Evolutionary conservation across 768 basidiomycete species (phyloP).

Genomic region (Lactifluus rugatus): DNA sequence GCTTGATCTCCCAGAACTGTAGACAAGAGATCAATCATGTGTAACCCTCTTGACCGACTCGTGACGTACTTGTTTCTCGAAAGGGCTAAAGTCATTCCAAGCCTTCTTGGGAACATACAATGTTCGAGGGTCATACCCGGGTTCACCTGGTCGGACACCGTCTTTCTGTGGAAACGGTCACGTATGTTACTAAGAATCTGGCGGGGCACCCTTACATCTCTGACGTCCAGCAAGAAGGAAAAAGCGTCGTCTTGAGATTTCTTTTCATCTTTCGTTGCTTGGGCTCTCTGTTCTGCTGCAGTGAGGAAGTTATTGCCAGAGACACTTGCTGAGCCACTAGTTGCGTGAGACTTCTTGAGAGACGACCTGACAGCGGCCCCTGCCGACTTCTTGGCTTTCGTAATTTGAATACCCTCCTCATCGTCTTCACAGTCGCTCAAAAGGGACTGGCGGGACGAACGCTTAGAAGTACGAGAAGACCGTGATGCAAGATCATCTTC

Average conservation of each 20-base stretch:
- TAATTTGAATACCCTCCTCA: slow-evolving; percentile 24
- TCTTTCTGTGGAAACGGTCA: slow-evolving; percentile 51
- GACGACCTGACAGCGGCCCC: slow-evolving; percentile 25
- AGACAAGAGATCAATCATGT: neutral
- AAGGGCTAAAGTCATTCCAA: slow-evolving; percentile 84
- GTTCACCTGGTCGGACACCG: slow-evolving; percentile 62
- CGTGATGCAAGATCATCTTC: slow-evolving; percentile 27
- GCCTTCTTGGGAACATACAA: slow-evolving; percentile 65
- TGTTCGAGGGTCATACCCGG: slow-evolving; percentile 86
- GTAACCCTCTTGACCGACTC: neutral
- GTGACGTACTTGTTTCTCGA: slow-evolving; percentile 67
- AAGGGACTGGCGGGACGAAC: slow-evolving; percentile 25
- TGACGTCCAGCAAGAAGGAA: slow-evolving; percentile 58
- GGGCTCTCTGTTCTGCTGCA: slow-evolving; percentile 67
- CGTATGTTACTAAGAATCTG: neutral
- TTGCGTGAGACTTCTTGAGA: slow-evolving; percentile 26
- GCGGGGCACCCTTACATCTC: slow-evolving; percentile 44
- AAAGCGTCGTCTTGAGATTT: slow-evolving; percentile 70
- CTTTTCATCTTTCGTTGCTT: slow-evolving; percentile 75
- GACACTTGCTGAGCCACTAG: slow-evolving; percentile 21
- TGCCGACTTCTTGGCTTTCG: slow-evolving; percentile 32
- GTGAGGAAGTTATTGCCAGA: slow-evolving; percentile 53
- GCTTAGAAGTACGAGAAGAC: slow-evolving; percentile 44
- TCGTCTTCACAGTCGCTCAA: slow-evolving; percentile 35
- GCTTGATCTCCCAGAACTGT: slow-evolving; percentile 70